Percentiles rank a stretch among this genome's conserved stretches.
Conservation (phyloP, 441 rosid genomes). For the Erysimum pusillum region DNA sequence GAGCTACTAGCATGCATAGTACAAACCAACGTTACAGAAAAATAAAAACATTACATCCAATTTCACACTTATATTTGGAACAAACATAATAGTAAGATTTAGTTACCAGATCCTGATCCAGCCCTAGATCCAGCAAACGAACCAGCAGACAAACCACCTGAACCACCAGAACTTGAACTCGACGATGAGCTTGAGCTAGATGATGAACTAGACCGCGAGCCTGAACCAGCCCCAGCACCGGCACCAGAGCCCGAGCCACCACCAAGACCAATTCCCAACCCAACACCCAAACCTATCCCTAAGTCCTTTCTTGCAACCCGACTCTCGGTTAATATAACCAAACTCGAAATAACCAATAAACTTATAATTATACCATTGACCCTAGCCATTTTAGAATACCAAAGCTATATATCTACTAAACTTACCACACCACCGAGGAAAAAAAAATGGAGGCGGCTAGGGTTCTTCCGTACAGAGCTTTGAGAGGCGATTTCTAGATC, state of each 20-base stretch:
- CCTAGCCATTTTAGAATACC: not conserved
- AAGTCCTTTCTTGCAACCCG: slow-evolving; percentile 6
- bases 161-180: slow-evolving; percentile 45
- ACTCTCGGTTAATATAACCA: not conserved
- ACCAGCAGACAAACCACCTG: slow-evolving; percentile 60
- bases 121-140: slow-evolving; percentile 71
- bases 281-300: slow-evolving; percentile 9
- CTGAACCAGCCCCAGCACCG: slow-evolving; percentile 40
- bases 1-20: not conserved
- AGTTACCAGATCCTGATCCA: slow-evolving; percentile 55
- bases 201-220: slow-evolving; percentile 50
- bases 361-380: not conserved
- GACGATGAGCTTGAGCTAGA: slow-evolving; percentile 48
- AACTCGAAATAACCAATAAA: slow-evolving; percentile 14
- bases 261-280: slow-evolving; percentile 5
- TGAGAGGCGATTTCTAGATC: no score
- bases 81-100: not conserved
- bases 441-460: no score
- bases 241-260: slow-evolving; percentile 14
- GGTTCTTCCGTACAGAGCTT: no score
- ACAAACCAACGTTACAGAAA: not conserved
- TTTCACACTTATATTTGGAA: not conserved
- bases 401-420: no score
- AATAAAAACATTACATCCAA: not conserved
- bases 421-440: no score